phyloP scores from a whole-genome alignment of 1,284 basidiomycete genomes.

The Singerocomus inundabilis region DNA sequence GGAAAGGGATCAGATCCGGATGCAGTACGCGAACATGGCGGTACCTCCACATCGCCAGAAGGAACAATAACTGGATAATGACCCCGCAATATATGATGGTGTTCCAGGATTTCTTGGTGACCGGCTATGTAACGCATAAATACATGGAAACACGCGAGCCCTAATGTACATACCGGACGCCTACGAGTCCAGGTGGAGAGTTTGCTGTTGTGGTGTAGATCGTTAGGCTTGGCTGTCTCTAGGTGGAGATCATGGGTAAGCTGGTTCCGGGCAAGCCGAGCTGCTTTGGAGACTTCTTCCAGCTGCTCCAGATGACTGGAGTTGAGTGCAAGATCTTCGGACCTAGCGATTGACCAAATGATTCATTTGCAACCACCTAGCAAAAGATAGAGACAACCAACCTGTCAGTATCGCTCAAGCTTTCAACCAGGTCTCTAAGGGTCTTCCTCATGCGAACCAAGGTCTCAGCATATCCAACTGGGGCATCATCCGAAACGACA shows the following conservation, averaged over 20 bases:
- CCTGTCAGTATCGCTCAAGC: conserved; percentile 56
- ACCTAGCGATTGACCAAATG: conserved; percentile 27
- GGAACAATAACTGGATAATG: conserved; percentile 34
- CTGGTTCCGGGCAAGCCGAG: conserved; percentile 47
- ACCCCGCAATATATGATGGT: conserved; percentile 25
- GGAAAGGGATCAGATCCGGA: conserved; percentile 5
- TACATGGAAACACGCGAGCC: neutral
- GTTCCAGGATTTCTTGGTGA: conserved; percentile 23
- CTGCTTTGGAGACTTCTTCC: conserved; percentile 50
- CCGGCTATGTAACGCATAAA: conserved; percentile 19
- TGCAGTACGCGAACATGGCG: neutral
- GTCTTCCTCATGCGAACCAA: conserved; percentile 55
- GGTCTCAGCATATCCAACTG: conserved; percentile 49
- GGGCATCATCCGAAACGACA: conserved; percentile 28
- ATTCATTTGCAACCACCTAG: conserved; percentile 10
- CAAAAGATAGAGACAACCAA: conserved; percentile 28
- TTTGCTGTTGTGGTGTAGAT: conserved; percentile 12
- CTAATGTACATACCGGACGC: conserved; percentile 20
- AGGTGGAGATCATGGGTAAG: conserved; percentile 44
- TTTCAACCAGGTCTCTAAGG: conserved; percentile 53
- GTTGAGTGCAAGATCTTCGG: conserved; percentile 38
- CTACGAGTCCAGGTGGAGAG: conserved; percentile 13
- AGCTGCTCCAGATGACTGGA: conserved; percentile 49
- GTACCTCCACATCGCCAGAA: conserved; percentile 40
- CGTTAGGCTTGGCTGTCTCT: conserved; percentile 23